Conservation (phyloP, 2,329 filamentous ascomycete species). For the Arthrinium puccinioides region DNA sequence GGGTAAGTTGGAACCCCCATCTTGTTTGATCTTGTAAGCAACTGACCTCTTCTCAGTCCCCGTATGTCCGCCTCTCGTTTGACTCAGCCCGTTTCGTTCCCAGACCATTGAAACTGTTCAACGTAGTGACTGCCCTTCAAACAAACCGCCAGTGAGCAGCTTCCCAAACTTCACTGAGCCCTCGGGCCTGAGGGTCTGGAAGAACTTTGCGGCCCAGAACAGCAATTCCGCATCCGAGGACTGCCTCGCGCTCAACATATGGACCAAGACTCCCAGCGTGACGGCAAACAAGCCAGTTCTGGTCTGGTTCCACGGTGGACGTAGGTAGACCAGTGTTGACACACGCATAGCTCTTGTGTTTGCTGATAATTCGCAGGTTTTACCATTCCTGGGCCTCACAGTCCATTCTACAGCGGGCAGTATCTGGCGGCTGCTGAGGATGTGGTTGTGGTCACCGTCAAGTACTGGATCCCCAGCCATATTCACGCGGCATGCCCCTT, state of each 20-base stretch:
- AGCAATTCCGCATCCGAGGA: constrained; percentile 25
- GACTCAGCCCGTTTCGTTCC: no score
- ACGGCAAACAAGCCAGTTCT: constrained; percentile 23
- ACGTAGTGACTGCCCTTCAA: constrained; percentile 18
- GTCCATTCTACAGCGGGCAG: constrained; percentile 19
- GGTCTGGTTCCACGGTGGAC: constrained; percentile 30
- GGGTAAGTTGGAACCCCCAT: background rate
- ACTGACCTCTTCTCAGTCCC: background rate
- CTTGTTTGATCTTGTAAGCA: no score
- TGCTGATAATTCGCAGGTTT: background rate
- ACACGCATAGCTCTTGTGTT: background rate
- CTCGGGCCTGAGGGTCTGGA: constrained; percentile 18
- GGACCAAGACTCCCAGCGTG: constrained; percentile 17
- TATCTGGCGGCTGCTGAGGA: constrained; percentile 21
- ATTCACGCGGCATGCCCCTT: no score
- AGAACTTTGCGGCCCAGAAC: constrained; percentile 12
- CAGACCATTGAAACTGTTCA: no score
- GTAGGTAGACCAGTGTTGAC: constrained; percentile 2
- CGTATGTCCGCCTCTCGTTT: no score
- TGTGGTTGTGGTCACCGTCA: constrained; percentile 26
- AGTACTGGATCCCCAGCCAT: background rate
- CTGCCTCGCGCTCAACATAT: constrained; percentile 30
- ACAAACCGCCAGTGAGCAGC: constrained; percentile 13
- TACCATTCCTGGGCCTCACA: constrained; percentile 2
- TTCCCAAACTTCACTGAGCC: constrained; percentile 19